These are phyloP conservation scores for Scheffersomyces parashehatae DNA, from an alignment of 1,139 yeast species.

Conservation along the genomic window DNA sequence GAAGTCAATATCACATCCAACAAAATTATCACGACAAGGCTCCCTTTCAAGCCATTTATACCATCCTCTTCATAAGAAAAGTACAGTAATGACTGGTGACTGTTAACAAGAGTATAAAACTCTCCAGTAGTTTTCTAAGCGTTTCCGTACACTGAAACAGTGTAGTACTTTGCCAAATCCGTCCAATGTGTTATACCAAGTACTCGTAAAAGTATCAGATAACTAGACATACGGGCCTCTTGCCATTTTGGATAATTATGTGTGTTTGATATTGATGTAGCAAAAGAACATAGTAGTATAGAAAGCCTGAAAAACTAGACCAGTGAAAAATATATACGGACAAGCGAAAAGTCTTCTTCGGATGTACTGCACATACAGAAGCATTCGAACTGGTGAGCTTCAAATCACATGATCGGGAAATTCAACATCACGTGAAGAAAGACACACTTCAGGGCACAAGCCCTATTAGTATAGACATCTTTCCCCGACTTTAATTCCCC, in stretches of 20 bases:
- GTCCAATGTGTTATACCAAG: constrained; percentile 2
- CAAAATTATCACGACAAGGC: constrained; percentile 36
- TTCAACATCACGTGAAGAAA: background rate
- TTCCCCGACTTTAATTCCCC: background rate
- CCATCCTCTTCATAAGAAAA: background rate
- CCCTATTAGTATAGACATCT: background rate
- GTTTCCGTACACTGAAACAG: too few species aligned
- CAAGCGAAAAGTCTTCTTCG: too few species aligned
- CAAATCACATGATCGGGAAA: background rate
- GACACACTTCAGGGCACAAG: constrained; percentile 3
- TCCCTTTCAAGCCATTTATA: constrained; percentile 32
- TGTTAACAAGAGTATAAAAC: constrained; percentile 9
- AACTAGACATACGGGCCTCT: constrained; percentile 83
- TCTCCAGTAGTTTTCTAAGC: too few species aligned
- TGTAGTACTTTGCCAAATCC: constrained; percentile 2
- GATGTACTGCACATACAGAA: too few species aligned
- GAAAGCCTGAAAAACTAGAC: background rate
- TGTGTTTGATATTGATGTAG: constrained; percentile 8
- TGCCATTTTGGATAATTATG: constrained; percentile 65
- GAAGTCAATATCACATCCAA: background rate
- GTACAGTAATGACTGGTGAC: constrained; percentile 23
- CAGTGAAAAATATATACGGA: background rate
- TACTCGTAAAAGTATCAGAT: background rate
- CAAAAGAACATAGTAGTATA: constrained; percentile 3
- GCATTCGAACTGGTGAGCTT: background rate